A percentile compares a stretch with the other conserved stretches of the same genome.
phyloP scores from a whole-genome alignment of 371 early-diverging fungal genomes.

The Enteropsectra breve region DNA sequence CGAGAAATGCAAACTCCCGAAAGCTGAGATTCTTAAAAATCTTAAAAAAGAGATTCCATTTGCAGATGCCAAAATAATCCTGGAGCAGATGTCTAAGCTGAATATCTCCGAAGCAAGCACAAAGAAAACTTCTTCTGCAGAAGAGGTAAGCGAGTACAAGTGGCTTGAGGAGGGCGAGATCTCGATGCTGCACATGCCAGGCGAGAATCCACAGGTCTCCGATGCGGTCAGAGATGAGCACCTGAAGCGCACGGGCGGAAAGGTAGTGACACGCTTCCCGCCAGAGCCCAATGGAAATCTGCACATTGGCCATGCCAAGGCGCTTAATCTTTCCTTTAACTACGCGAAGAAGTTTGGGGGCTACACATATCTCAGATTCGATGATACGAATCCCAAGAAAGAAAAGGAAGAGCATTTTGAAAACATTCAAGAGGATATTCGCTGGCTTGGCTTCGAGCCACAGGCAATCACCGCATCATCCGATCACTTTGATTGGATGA shows the following conservation, averaged over 20 bases:
- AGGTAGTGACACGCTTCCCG: slow-evolving; percentile 93
- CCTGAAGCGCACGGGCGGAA: slow-evolving; percentile 78
- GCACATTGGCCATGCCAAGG: slow-evolving; percentile 99
- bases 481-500: slow-evolving; percentile 70
- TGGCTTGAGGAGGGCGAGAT: slow-evolving; percentile 58
- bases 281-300: slow-evolving; percentile 97
- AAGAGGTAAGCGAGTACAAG: slow-evolving; percentile 8
- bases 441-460: slow-evolving; percentile 95
- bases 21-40: slow-evolving; percentile 36
- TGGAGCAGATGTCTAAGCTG: slow-evolving; percentile 14
- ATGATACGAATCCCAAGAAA: slow-evolving; percentile 96
- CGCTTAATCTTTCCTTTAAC: slow-evolving; percentile 94
- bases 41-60: slow-evolving; percentile 29
- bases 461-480: slow-evolving; percentile 82
- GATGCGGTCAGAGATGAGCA: slow-evolving; percentile 79
- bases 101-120: background rate
- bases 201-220: slow-evolving; percentile 87
- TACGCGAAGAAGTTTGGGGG: slow-evolving; percentile 84
- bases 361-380: slow-evolving; percentile 82
- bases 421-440: slow-evolving; percentile 81
- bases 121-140: background rate
- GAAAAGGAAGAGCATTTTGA: slow-evolving; percentile 87
- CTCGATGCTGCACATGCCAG: slow-evolving; percentile 75
- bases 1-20: slow-evolving; percentile 8
- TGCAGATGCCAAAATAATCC: slow-evolving; percentile 32